Evolutionary conservation across 768 basidiomycete species (phyloP).

Genomic region (Hericium rajendrae): DNA sequence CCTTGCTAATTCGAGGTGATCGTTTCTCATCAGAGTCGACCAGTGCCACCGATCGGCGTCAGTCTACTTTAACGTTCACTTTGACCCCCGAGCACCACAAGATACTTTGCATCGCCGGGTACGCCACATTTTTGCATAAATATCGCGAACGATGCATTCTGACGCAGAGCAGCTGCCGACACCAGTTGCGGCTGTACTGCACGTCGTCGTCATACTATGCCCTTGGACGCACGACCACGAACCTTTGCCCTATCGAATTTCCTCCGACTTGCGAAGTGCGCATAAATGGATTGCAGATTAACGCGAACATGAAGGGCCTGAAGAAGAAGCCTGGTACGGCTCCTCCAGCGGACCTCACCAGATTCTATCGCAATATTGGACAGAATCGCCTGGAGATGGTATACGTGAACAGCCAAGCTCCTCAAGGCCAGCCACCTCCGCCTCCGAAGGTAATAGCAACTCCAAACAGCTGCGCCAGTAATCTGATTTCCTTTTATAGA

Average conservation of each 20-base stretch:
- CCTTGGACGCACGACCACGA: conserved; percentile 33
- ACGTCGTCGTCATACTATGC: conserved; percentile 74
- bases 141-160: background rate
- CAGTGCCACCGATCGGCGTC: conserved; percentile 68
- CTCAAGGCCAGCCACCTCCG: conserved; percentile 43
- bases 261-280: conserved; percentile 88
- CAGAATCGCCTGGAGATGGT: conserved; percentile 77
- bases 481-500: conserved; percentile 33
- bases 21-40: conserved; percentile 48
- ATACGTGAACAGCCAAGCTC: conserved; percentile 67
- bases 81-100: conserved; percentile 48
- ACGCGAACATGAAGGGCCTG: conserved; percentile 77
- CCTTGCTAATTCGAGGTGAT: no score
- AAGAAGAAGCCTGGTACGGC: conserved; percentile 95
- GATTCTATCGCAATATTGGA: conserved; percentile 29
- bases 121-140: no score
- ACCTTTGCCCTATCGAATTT: conserved; percentile 78
- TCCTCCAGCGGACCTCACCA: conserved; percentile 70
- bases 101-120: no score
- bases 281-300: conserved; percentile 60
- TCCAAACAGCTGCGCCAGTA: background rate
- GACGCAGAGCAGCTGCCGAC: conserved; percentile 39
- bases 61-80: conserved; percentile 50
- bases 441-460: conserved; percentile 50
- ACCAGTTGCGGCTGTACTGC: conserved; percentile 82